Evolutionary conservation across 1,139 yeast genomes (phyloP), one percentile per base, ranked within the genome.

Genomic region (Maudiozyma humilis): DNA sequence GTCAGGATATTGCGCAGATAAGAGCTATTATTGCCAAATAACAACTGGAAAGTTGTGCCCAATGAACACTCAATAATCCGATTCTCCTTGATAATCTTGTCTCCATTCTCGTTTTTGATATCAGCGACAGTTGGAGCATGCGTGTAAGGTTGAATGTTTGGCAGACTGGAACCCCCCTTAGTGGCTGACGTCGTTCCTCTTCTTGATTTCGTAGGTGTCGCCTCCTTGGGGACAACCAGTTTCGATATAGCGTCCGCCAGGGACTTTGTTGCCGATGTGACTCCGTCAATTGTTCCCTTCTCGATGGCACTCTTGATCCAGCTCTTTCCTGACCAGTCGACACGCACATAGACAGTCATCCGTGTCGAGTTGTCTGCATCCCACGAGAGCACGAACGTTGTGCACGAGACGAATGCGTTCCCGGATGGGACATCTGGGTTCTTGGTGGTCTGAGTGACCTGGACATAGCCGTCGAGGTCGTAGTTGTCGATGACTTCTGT

Each of bases 381-480:
- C 98, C 98, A 93, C 0, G 69, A 59, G 13, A 68, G 54, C 34
- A 66, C 56, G 20, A 78, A 67, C 44, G 74, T 72, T 1, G 97
- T 85, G 46, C 75, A 74, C 16, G 88, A 82, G 43, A 76, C 72
- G 62, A 91, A 91, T 1, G 89, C 71, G 52, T 73, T 76, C 6
- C 98, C 98, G 47, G 91, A 82, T 1, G 98, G 98, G 16, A 91
- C 96, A 65, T 91, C 96, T 0, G 98, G 98, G 0, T 96, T 86
- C 38, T 72, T 73, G 0, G 95, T 83, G 1, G 73, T 62, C 51
- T 84, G 89, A 18, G 78, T 74, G 2, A 86, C 81, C 36, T 75
- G 69, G 31, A 83, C 75, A 47, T 66, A 71, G 31, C 72, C 66
- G 8, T 77, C 74, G 37, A 80, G 68, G 56, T 85, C 83, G 60